These are phyloP conservation scores for Xylaria sp. DNA, from an alignment of 2,329 filamentous ascomycete species.

Conservation along the genomic window DNA sequence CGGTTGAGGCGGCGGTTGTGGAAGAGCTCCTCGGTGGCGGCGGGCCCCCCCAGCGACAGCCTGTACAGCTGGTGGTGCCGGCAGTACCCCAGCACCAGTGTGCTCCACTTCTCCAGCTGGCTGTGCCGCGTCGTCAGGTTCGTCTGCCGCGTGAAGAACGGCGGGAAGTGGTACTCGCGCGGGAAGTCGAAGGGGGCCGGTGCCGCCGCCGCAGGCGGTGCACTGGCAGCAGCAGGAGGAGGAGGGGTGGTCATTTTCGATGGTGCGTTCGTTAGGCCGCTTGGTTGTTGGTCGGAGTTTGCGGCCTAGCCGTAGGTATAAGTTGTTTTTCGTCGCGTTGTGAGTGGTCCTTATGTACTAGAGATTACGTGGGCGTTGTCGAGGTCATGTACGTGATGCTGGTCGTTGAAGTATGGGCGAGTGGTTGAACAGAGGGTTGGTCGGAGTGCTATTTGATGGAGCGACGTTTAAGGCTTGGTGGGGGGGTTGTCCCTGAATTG, in stretches of 20 bases:
- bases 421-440: no score
- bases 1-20: conserved; percentile 58
- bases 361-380: not conserved
- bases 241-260: conserved; percentile 1
- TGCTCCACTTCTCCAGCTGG: conserved; percentile 84
- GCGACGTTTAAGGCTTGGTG: not conserved
- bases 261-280: conserved; percentile 4
- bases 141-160: conserved; percentile 83
- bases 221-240: not conserved
- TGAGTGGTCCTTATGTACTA: no score
- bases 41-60: conserved; percentile 61
- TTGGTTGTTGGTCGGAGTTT: not conserved
- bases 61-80: conserved; percentile 75
- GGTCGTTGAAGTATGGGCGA: not conserved
- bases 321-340: no score
- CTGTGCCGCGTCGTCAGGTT: conserved; percentile 73
- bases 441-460: not conserved
- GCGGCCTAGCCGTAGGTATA: no score
- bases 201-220: conserved; percentile 1
- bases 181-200: conserved; percentile 56
- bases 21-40: conserved; percentile 52
- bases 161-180: conserved; percentile 73
- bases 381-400: not conserved
- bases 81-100: conserved; percentile 82
- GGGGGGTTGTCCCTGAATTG: not conserved